Percentiles rank a stretch among this genome's conserved stretches.
Evolutionary conservation across 257 asterid genomes (phyloP).

Genomic region (Solanum peruvianum): DNA sequence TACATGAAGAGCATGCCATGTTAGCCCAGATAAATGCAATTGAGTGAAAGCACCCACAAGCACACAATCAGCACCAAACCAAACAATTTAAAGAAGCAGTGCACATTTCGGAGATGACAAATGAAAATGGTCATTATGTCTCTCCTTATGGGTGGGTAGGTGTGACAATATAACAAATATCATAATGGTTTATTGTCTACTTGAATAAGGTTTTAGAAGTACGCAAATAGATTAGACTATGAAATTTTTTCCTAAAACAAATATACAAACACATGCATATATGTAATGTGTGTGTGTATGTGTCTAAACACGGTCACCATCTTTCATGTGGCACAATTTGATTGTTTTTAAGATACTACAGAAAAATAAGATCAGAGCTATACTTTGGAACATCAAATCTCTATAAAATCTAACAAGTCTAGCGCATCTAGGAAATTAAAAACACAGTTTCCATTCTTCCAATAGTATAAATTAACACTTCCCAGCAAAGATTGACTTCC

Average conservation of each 20-base stretch:
- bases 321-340: not conserved
- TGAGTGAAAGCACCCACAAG: not conserved
- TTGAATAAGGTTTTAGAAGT: not conserved
- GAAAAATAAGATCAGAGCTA: not conserved
- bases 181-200: not conserved
- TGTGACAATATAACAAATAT: not conserved
- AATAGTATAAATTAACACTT: not conserved
- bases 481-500: not conserved
- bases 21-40: conserved; percentile 8
- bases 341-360: not conserved
- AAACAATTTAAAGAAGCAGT: not conserved
- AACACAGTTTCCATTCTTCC: not conserved
- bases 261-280: not conserved
- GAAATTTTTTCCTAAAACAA: not conserved
- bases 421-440: not conserved
- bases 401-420: not conserved
- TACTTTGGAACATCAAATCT: not conserved
- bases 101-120: not conserved
- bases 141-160: not conserved
- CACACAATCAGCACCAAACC: not conserved
- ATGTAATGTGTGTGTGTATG: not conserved
- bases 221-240: not conserved
- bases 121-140: not conserved
- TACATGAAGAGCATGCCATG: conserved; percentile 10
- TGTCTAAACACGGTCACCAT: not conserved